phyloP scores from a whole-genome alignment of 1,284 basidiomycete species.

The Leccinum glutinopallens region DNA sequence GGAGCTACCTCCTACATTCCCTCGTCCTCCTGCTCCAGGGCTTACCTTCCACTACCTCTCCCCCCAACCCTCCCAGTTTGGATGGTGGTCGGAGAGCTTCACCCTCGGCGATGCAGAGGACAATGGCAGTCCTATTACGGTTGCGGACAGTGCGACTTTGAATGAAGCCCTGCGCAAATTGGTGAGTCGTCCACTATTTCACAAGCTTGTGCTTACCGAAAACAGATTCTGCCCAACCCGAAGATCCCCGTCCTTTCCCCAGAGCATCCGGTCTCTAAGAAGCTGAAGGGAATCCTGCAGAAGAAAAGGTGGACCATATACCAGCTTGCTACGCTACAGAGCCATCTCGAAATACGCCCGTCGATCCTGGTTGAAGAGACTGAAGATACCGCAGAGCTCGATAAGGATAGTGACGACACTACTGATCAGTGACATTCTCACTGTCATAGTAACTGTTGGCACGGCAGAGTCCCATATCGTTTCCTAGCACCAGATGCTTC shows the following conservation, averaged over 20 bases:
- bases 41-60: no score
- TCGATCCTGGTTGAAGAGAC: not conserved
- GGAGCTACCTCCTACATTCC: no score
- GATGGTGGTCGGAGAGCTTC: no score
- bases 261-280: not conserved
- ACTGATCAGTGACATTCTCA: no score
- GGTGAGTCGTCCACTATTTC: not conserved
- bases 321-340: not conserved
- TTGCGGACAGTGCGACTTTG: not conserved
- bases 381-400: no score
- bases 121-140: not conserved
- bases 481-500: not conserved
- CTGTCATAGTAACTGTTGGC: no score
- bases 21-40: no score
- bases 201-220: not conserved
- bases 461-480: not conserved
- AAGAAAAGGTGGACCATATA: not conserved
- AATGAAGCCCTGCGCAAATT: not conserved
- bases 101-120: no score
- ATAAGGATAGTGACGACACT: no score
- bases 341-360: not conserved
- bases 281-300: not conserved
- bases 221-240: not conserved
- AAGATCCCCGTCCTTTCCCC: not conserved
- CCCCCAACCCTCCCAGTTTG: no score